phyloP scores from a whole-genome alignment of 23 red algal genomes.

The Gracilaria gracilis region DNA sequence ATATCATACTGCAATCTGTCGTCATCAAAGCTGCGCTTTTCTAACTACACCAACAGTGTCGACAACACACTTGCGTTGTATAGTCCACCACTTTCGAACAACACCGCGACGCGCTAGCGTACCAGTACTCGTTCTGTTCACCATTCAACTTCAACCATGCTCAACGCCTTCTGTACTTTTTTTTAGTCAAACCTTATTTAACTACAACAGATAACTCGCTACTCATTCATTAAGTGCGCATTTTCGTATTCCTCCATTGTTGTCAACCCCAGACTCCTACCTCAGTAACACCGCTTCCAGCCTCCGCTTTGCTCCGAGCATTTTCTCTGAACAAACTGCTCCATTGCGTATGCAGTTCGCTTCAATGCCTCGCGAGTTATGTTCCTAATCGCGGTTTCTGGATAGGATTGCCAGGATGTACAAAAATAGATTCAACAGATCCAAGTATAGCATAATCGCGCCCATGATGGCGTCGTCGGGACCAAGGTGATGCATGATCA shows the following conservation, averaged over 20 bases:
- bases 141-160: neutral
- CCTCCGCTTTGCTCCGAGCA: neutral
- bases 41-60: neutral
- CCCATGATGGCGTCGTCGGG: slow-evolving; percentile 91
- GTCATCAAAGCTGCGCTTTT: slow-evolving; percentile 3
- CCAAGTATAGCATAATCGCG: slow-evolving; percentile 83
- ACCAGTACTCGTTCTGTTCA: neutral
- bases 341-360: neutral
- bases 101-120: neutral
- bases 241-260: neutral
- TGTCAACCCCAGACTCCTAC: neutral
- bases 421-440: slow-evolving; percentile 97
- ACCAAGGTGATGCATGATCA: slow-evolving; percentile 90
- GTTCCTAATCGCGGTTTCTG: slow-evolving; percentile 64
- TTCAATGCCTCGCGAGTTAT: neutral
- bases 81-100: neutral
- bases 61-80: neutral
- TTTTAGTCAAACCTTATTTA: neutral
- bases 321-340: neutral
- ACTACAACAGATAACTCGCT: neutral
- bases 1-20: slow-evolving; percentile 21
- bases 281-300: neutral
- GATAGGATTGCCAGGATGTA: slow-evolving; percentile 92
- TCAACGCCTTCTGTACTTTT: neutral
- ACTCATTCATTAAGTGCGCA: neutral